Percentiles rank a stretch among this genome's conserved stretches.
phyloP scores from a whole-genome alignment of 164 flowering plant genomes.

The Stephania cephalantha region DNA sequence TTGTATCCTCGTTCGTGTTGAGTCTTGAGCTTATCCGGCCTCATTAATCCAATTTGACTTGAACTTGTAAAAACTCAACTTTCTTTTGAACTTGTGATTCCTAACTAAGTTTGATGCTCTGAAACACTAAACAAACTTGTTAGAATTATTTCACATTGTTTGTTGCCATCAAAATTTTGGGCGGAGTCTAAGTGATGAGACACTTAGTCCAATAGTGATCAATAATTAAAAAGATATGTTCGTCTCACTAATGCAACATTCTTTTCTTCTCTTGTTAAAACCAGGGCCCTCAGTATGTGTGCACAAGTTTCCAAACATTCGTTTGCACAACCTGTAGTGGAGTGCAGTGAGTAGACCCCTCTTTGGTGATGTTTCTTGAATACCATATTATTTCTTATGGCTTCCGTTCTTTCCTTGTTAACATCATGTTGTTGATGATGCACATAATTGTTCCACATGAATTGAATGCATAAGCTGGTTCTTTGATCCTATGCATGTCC shows the following conservation, averaged over 20 bases:
- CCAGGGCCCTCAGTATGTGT: constrained; percentile 91
- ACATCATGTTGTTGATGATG: neutral
- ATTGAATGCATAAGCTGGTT: neutral
- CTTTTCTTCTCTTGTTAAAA: neutral
- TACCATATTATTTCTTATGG: neutral
- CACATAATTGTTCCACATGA: neutral
- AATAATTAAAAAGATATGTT: neutral
- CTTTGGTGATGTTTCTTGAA: neutral
- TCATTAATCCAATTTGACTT: too few species aligned
- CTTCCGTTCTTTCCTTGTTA: neutral
- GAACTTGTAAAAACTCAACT: too few species aligned
- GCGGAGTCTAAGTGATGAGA: too few species aligned
- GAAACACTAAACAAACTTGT: too few species aligned
- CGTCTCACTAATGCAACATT: neutral
- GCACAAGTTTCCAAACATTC: constrained; percentile 76
- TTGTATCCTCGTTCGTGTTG: too few species aligned
- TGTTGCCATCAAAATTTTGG: too few species aligned
- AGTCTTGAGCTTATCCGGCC: too few species aligned
- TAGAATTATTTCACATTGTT: too few species aligned
- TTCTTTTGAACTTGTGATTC: too few species aligned
- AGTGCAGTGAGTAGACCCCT: constrained; percentile 58
- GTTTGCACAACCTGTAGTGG: constrained; percentile 82
- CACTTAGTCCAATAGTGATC: neutral
- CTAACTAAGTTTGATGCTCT: too few species aligned
- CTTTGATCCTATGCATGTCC: neutral